Percentiles rank a stretch among this genome's conserved stretches.
Conservation (phyloP, 2,329 filamentous ascomycete genomes). For the Ophiostoma quercus region DNA sequence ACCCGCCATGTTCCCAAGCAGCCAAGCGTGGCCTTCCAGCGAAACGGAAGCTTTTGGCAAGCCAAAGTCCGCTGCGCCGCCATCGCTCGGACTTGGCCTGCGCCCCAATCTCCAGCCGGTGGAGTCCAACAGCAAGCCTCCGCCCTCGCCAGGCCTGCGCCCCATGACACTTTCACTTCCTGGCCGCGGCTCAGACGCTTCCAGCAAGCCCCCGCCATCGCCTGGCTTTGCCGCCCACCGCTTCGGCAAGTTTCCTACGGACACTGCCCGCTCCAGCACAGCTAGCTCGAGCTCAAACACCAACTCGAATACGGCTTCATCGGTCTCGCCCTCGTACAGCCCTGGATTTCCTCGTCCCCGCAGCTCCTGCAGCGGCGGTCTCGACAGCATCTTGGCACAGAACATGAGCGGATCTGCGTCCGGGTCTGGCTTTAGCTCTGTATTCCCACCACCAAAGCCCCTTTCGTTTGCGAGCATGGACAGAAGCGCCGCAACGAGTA, state of each 20-base stretch:
- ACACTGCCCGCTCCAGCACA: constrained; percentile 19
- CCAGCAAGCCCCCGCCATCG: constrained; percentile 32
- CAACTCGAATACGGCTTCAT: constrained; percentile 3
- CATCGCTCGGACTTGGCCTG: neutral
- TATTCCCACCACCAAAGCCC: neutral
- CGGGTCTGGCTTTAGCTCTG: neutral
- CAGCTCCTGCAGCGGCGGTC: constrained; percentile 19
- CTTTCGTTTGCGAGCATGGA: neutral
- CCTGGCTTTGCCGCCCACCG: constrained; percentile 42
- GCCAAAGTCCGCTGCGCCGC: neutral
- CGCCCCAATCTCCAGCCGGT: neutral
- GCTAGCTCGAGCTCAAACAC: neutral
- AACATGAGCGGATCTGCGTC: neutral
- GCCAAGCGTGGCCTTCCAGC: constrained; percentile 3
- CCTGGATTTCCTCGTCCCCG: constrained; percentile 23
- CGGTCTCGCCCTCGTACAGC: constrained; percentile 29
- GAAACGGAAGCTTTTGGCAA: neutral
- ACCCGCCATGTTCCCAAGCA: neutral
- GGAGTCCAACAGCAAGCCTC: neutral
- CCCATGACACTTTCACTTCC: constrained; percentile 11
- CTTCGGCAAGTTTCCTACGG: constrained; percentile 39
- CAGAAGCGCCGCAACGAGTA: constrained; percentile 19
- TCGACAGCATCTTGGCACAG: constrained; percentile 22
- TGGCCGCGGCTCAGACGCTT: constrained; percentile 19
- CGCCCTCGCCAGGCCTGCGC: neutral